phyloP scores from a whole-genome alignment of 805 yeast genomes.

The Yamadazyma ubonensis region DNA sequence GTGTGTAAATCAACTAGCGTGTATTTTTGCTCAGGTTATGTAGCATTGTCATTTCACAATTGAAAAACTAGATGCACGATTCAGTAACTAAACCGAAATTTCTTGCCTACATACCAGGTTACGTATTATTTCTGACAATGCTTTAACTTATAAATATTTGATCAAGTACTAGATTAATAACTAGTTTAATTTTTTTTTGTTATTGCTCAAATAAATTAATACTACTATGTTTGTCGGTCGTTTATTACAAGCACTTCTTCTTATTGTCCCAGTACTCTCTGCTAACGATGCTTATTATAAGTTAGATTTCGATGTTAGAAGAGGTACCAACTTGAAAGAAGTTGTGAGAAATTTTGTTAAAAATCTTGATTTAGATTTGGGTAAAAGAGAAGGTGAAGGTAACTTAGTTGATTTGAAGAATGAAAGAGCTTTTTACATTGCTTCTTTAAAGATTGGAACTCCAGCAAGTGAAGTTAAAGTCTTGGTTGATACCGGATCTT shows the following conservation, averaged over 20 bases:
- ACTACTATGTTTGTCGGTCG: constrained; percentile 12
- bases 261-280: constrained; percentile 8
- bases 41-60: background rate
- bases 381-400: constrained; percentile 10
- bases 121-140: background rate
- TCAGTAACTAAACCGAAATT: background rate
- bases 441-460: constrained; percentile 29
- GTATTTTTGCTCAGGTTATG: background rate
- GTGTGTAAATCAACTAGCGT: background rate
- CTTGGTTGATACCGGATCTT: constrained; percentile 42
- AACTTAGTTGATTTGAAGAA: constrained; percentile 17
- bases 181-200: background rate
- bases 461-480: constrained; percentile 28
- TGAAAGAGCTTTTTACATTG: constrained; percentile 30
- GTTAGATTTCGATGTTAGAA: constrained; percentile 25
- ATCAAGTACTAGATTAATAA: background rate
- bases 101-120: constrained; percentile 1
- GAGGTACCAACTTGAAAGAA: constrained; percentile 19
- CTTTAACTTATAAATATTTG: background rate
- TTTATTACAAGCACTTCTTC: constrained; percentile 6
- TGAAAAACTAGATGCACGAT: background rate
- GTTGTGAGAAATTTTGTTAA: constrained; percentile 19
- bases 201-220: background rate
- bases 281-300: constrained; percentile 22
- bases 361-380: constrained; percentile 3